Conservation (phyloP, 306 rosid genomes). For the Cucumis melo region DNA sequence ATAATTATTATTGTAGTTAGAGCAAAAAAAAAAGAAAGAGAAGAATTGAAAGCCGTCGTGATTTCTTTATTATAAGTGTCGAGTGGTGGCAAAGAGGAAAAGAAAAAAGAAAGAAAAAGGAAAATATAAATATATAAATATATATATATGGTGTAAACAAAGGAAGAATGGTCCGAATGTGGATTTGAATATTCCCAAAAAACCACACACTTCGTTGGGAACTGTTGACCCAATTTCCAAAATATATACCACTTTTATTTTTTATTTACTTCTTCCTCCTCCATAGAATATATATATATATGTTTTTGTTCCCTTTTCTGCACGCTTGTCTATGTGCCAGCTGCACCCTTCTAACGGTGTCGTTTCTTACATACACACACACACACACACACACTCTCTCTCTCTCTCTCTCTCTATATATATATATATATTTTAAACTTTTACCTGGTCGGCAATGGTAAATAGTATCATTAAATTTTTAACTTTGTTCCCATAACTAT, state of each 20-base stretch:
- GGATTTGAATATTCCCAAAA: constrained; percentile 17
- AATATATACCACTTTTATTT: background rate
- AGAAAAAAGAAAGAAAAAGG: too few species aligned
- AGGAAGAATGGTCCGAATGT: background rate
- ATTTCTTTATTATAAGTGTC: constrained; percentile 11
- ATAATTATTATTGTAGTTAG: background rate
- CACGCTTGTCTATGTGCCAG: background rate
- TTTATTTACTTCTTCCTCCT: background rate
- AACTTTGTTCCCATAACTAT: background rate
- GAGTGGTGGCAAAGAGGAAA: constrained; percentile 19
- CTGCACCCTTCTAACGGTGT: background rate
- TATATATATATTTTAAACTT: background rate
- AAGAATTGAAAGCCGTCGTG: constrained; percentile 37
- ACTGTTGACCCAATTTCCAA: constrained; percentile 26
- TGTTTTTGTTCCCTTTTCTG: background rate
- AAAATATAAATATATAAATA: too few species aligned
- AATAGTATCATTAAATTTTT: background rate
- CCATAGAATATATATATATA: background rate
- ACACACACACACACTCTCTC: too few species aligned
- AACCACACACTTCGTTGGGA: constrained; percentile 5
- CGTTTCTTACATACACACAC: background rate
- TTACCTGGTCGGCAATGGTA: background rate
- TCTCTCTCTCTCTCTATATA: too few species aligned
- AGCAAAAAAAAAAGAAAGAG: background rate
- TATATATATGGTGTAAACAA: constrained; percentile 9